Evolutionary conservation across 495 filamentous ascomycete species (phyloP).

Genomic region (Penicillium odoratum): DNA sequence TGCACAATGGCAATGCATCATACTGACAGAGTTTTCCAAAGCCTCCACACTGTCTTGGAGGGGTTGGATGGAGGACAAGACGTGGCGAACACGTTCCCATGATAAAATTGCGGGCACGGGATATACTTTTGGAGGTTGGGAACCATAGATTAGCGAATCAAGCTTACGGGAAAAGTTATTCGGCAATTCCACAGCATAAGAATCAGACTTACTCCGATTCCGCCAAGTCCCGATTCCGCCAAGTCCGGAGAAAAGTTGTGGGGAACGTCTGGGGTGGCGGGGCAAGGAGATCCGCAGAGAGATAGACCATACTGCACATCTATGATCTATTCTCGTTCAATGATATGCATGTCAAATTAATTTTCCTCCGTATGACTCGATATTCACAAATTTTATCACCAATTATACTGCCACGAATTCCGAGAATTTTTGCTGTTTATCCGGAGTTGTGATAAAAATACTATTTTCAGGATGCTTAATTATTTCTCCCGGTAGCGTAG

Average conservation of each 20-base stretch:
- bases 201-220: constrained; percentile 17
- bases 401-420: too few relatives aligned
- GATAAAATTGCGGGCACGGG: not conserved
- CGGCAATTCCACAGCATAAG: constrained; percentile 8
- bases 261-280: constrained; percentile 18
- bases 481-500: constrained; percentile 2
- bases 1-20: constrained; percentile 17
- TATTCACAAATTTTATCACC: too few relatives aligned
- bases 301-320: not conserved
- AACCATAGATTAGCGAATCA: not conserved
- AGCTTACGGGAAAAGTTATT: not conserved
- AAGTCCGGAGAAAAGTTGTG: constrained; percentile 15
- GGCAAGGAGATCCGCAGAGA: not conserved
- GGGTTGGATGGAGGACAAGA: constrained; percentile 12
- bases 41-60: constrained; percentile 9
- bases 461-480: not conserved
- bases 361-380: too few relatives aligned
- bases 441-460: too few relatives aligned
- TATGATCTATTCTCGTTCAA: not conserved
- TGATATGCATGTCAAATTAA: too few relatives aligned
- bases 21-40: constrained; percentile 1
- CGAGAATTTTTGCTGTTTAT: too few relatives aligned
- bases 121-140: not conserved
- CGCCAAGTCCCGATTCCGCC: constrained; percentile 9
- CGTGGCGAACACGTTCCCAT: not conserved